Evolutionary conservation across 805 yeast species (phyloP), one percentile per base, ranked within the genome.

Genomic region (Candida coquimbonensis): DNA sequence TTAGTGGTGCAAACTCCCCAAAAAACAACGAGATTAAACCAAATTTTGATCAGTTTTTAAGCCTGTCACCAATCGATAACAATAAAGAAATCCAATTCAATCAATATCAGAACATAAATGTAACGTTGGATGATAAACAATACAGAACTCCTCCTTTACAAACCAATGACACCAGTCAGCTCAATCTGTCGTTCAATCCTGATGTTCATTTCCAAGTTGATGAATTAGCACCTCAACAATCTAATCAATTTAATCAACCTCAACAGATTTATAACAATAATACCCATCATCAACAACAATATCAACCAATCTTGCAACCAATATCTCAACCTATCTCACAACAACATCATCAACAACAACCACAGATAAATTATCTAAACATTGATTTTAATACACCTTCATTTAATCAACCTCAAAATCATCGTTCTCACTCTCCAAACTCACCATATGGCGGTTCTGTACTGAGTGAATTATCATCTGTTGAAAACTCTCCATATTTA

Each of bases 381-480:
- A 48, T 53, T 6, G 51, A 51, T 26, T 54, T 49, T 45, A 48
- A 52, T 9, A 32, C 49, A 1, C 27, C 48, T 11, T 45, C 49
- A 6, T 55, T 56, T 43, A 53, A 49, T 11, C 53, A 51, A 12
- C 44, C 49, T 21, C 53, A 54, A 16, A 17, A 16, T 13, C 27
- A 26, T 27, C 21, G 43, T 9, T 42, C 50, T 1, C 42, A 42
- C 4, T 39, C 46, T 6, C 40, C 42, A 16, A n/a, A 33, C 4
- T 42, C 45, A 5, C 42, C 48, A 8, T 42, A 38, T 36, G 39
- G 36, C 7, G 44, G 44, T 17, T 38, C 39, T 14, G 49, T 49
- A 3, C 9, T 50, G n/a, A 54, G 57, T 43, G 63, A 59, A 13
- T n/a, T 53, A 1, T 57, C 62, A 1, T 53, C 59, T 2, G 61